Evolutionary conservation across 1,284 basidiomycete species (phyloP), one percentile per base, ranked within the genome.

Genomic region (Peniophora sp.): DNA sequence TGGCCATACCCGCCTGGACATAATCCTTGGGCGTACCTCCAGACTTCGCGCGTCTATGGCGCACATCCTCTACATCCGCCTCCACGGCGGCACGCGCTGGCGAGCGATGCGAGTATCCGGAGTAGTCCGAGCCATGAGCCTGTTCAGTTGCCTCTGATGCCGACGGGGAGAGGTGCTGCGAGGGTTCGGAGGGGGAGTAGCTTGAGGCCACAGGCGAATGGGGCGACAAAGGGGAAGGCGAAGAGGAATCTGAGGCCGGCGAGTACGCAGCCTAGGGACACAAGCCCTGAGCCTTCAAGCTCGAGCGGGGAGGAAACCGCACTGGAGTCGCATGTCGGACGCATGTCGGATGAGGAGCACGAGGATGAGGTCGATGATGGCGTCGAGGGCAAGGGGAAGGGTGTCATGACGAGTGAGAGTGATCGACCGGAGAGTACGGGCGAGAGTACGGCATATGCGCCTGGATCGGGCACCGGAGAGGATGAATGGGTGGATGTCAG

Each of bases 71-170:
- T 41, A 8, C 15, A 41, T 8, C 27, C 27, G 12, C 27, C 27
- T 32, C 27, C 5, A 32, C 27, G 75, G 41, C 68, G 73, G 0
- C 57, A 63, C 23, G 60, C 54, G 55, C 66, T 69, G 23, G 68
- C 75, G 47, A 68, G 69, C 3, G 37, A 20, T 17, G 76, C 75
- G 65, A 88, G 85, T 54, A 68, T 86, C 52, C 79, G 78, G 51
- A 85, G 83, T 2, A 88, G 84, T 59, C 86, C 86, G 3, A 87
- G 83, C 57, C 84, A 88, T 57, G 80, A 87, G 58, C 85, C 84
- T 0, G 67, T 88, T 17, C 65, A 64, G 23, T 60, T 84, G 9
- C 81, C 82, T 2, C 69, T 74, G n/a, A 66, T 74, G 6, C 64
- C 59, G 10, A n/a, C 34, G 37, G 8, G 15, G 8, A n/a, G 27